Base-by-base conservation (phyloP, 495 filamentous ascomycete species). In the Staphylotrichum tortipilum region DNA sequence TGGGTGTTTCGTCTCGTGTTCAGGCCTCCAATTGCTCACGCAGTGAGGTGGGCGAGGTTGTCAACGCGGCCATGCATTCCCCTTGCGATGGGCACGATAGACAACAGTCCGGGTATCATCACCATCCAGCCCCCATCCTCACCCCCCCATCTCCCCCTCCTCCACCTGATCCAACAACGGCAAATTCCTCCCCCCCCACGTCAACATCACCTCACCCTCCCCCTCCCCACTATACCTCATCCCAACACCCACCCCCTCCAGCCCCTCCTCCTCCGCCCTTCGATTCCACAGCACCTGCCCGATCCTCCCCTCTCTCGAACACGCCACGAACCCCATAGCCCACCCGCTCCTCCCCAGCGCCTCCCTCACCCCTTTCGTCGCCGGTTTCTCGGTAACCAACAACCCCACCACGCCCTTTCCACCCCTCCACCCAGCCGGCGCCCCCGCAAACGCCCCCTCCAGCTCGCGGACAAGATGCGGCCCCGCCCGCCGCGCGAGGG, bases 381-480 rank as follows among this genome's bases (percentile, higher is more conserved):
- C 75, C 14, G 63, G 56, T 44, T 57, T 58, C 51, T 71, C 68
- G 9, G 71, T 57, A 11, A 77, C 79, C 52, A 94, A 60, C 10
- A 92, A 53, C 0, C 78, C 89, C 21, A 89, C 56, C 9, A 82
- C 78, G 14, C 75, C 51, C 2, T 17, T 70, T 8, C 15, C 68
- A 8, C 74, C 75, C 41, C 80, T 69, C 82, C 82, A 92, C 3
- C 81, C 81, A 0, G 74, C 69, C 24, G 86, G 87, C 30, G 84
- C 83, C 15, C 79, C 78, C 3, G 73, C 73, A 55, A 91, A 82
- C 0, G 86, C 78, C 11, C 91, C 92, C 60, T 95, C 88, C 0
- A 96, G 75, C 71, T 96, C 92, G 18, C 92, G 79, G 12, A 94
- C 73, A 38, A 82, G 67, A 30, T 78, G 73, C 21, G 89, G 89